These are phyloP conservation scores for Sistotremastrum suecicum DNA, from an alignment of 768 basidiomycete genomes.

Conservation along the genomic window DNA sequence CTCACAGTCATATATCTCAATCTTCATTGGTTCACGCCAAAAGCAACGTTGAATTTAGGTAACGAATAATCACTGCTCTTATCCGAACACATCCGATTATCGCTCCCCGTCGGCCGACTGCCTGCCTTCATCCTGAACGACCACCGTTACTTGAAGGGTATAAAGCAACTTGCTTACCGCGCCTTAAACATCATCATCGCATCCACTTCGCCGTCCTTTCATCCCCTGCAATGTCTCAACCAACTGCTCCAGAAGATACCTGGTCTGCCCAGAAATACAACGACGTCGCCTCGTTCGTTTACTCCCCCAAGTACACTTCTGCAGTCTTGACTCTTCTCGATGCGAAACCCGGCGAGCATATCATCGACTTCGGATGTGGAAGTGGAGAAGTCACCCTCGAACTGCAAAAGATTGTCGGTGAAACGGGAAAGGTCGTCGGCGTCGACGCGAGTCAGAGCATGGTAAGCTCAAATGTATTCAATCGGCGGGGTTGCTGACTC, in stretches of 20 bases:
- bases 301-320: conserved; percentile 24
- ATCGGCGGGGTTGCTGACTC: not conserved
- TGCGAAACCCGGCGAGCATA: conserved; percentile 51
- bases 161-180: no score
- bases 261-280: conserved; percentile 54
- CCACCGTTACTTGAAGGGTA: no score
- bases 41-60: no score
- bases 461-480: conserved; percentile 27
- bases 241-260: conserved; percentile 13
- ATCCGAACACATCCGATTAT: no score
- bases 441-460: conserved; percentile 60
- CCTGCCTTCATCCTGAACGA: no score
- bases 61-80: no score
- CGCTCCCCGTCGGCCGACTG: no score
- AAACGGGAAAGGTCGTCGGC: conserved; percentile 43
- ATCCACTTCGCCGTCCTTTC: no score
- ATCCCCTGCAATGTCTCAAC: not conserved
- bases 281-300: conserved; percentile 56
- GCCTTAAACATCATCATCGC: no score
- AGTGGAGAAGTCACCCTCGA: conserved; percentile 61
- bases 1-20: no score
- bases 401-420: conserved; percentile 38
- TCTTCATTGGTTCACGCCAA: no score
- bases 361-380: conserved; percentile 73
- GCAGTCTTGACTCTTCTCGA: conserved; percentile 46